phyloP scores from a whole-genome alignment of 164 flowering plant species.

The Santalum album region DNA sequence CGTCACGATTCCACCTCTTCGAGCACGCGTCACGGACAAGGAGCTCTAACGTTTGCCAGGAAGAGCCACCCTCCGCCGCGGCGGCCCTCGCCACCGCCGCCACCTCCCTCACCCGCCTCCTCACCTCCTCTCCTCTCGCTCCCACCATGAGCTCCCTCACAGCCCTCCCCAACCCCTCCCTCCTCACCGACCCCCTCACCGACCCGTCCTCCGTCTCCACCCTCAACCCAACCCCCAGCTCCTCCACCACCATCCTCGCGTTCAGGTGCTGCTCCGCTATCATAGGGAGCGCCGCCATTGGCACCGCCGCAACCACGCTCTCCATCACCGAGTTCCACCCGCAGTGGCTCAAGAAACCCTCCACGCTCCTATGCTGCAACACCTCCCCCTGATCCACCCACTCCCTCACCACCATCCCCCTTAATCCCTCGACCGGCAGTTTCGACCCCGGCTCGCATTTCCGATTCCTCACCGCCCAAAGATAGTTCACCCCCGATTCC shows the following conservation, averaged over 20 bases:
- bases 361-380: conserved; percentile 11
- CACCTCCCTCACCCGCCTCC: background rate
- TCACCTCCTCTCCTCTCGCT: background rate
- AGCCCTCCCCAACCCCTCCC: background rate
- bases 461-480: conserved; percentile 15
- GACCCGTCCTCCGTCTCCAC: background rate
- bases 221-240: background rate
- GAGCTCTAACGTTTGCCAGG: too few relatives aligned
- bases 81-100: background rate
- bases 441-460: conserved; percentile 5
- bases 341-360: conserved; percentile 26
- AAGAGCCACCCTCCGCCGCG: background rate
- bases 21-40: too few relatives aligned
- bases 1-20: too few relatives aligned
- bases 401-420: conserved; percentile 15
- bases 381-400: conserved; percentile 21
- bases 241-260: conserved; percentile 19
- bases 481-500: conserved; percentile 9
- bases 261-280: conserved; percentile 24
- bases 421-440: conserved; percentile 6
- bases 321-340: conserved; percentile 27
- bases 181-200: conserved; percentile 1
- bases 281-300: conserved; percentile 18
- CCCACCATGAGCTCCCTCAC: conserved; percentile 5
- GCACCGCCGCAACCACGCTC: conserved; percentile 13